Evolutionary conservation across 1,139 yeast species (phyloP), one percentile per base, ranked within the genome.

Genomic region (Diutina rugosa): DNA sequence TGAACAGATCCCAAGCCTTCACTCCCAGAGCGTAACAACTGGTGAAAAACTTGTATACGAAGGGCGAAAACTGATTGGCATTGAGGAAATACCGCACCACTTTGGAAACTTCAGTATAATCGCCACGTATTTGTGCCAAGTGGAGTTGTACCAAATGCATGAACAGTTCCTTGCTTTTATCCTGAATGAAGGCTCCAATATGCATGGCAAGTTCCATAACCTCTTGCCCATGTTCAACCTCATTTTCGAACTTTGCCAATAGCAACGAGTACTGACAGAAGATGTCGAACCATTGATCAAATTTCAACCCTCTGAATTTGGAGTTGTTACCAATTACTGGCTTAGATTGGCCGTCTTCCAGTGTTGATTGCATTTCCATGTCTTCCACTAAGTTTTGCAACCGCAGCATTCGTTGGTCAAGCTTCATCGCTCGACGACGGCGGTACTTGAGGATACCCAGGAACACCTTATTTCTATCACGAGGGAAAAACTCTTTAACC

Each of bases 201-300:
- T 82, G 81, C 65, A 79, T 81, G 0, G 96, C 96, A 29, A 87
- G 81, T 53, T 85, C 87, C 52, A 90, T 74, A 7, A 89, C 80
- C 57, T 85, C 80, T 55, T 78, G 74, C 0, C 96, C 95, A 65
- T 85, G 87, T 28, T 80, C 84, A 2, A 70, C 60, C 45, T 82
- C 81, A 47, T 78, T 73, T 56, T 87, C 91, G 63, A 76, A 79
- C 57, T 76, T 77, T 0, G 90, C 83, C 54, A 86, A 76, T 29
- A 84, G 74, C 29, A 93, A 67, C 0, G 96, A 84, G 63, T 87
- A 82, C 63, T 85, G 87, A 77, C 90, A 85, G 64, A 90, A 89
- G 8, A 93, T 73, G 59, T 80, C 82, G 66, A 90, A 90, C 99
- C 99, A 93, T 47, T 79, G 79, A 53, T 85, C 87, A 65, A 88